Base-by-base conservation (phyloP, 2,329 filamentous ascomycete species). In the Colletotrichum musicola region DNA sequence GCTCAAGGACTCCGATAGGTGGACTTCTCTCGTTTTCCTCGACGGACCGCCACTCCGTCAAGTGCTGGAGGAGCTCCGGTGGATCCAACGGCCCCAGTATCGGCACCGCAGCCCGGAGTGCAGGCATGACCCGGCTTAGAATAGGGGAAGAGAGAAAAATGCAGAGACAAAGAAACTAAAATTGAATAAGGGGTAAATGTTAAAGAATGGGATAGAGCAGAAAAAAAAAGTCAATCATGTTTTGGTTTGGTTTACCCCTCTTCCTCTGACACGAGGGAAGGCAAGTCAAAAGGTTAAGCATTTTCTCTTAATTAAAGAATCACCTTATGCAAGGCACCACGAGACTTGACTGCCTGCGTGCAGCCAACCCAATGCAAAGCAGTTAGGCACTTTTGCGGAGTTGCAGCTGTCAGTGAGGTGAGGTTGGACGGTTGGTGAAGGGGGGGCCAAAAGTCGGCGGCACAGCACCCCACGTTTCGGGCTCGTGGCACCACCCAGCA, bases 81-180 rank as follows among this genome's bases (percentile, higher is more conserved):
- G 44, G 12, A 35, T 10, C 44, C 49, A 30, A 51, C 62, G 42
- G 50, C 56, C 50, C 55, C 62, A n/a, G 50, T 6, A 1, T 12
- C 50, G 55, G 25, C 25, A 50, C 10, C 2, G 16, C 16, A 18
- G 42, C 22, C 55, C 65, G 49, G 14, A 30, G 14, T 14, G 40
- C 59, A 65, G 46, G 55, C 62, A 68, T 60, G 22, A 6, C 62
- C 46, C 35, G 35, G 38, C 20, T 40, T 51, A 18, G 30, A 35
- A 35, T 35, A 35, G 9, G 30, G 30, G 7, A 35, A 35, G 30
- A 10, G n/a, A n/a, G n/a, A 51, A 60, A 44, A 14, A n/a, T 25
- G 22, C 22, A 16, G 50, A 56, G 54, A 30, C 42, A 4, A 35
- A 25, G 51, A 56, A 68, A 68, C 55, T 51, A 16, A 44, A 51